Evolutionary conservation across 176 grass and related monocot species (phyloP).

Genomic region (Rhynchospora pubera): DNA sequence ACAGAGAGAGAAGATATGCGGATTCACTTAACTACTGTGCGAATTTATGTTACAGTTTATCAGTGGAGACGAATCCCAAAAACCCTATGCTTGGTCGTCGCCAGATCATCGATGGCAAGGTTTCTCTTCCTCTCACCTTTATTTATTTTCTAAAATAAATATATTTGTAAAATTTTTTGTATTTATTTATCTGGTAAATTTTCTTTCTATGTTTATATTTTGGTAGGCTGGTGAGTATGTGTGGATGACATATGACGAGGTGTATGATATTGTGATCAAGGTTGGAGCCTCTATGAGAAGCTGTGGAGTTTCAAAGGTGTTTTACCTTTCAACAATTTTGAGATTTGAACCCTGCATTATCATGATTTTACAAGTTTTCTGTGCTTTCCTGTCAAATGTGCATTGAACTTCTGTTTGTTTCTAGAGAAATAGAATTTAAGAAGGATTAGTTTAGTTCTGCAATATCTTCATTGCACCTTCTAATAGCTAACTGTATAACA

Average conservation of each 20-base stretch:
- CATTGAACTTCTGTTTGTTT: too few relatives aligned
- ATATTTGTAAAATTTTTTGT: not conserved
- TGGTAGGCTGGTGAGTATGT: constrained; percentile 60
- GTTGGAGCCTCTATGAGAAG: constrained; percentile 62
- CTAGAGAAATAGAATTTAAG: too few relatives aligned
- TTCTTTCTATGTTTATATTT: not conserved
- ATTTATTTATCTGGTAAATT: constrained; percentile 9
- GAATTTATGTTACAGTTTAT: constrained; percentile 33
- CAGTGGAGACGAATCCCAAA: constrained; percentile 47
- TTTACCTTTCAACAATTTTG: not conserved
- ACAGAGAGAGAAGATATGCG: not conserved
- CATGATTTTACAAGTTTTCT: not conserved
- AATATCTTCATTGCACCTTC: too few relatives aligned
- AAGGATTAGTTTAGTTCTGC: too few relatives aligned
- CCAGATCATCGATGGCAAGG: constrained; percentile 51
- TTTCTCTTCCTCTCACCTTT: not conserved
- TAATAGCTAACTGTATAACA: too few relatives aligned
- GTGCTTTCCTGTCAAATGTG: not conserved
- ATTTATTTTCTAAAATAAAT: not conserved
- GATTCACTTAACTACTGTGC: not conserved
- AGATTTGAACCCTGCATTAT: not conserved
- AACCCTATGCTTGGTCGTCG: constrained; percentile 58
- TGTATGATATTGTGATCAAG: constrained; percentile 65
- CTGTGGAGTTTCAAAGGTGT: constrained; percentile 58
- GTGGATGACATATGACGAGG: constrained; percentile 83